phyloP scores from a whole-genome alignment of 2,329 filamentous ascomycete genomes.

The Diaporthe batatas region DNA sequence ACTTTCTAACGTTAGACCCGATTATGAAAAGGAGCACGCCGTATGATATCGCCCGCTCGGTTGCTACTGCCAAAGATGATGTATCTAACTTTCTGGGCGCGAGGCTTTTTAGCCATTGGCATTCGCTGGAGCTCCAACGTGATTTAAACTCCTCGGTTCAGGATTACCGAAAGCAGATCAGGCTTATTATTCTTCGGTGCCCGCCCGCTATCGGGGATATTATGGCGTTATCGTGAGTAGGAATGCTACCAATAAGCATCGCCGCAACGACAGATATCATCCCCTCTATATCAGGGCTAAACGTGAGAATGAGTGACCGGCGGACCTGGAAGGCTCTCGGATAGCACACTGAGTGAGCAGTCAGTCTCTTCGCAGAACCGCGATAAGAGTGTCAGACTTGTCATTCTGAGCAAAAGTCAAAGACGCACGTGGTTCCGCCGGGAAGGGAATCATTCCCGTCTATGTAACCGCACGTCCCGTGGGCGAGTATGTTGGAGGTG shows the following conservation, averaged over 20 bases:
- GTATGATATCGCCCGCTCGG: not conserved
- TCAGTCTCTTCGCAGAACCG: no score
- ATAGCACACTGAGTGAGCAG: no score
- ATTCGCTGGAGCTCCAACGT: not conserved
- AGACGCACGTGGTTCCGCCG: slow-evolving; percentile 3
- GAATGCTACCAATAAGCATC: not conserved
- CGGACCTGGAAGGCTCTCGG: not conserved
- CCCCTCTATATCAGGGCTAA: fast-evolving
- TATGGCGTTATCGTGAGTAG: not conserved
- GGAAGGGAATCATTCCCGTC: slow-evolving; percentile 27
- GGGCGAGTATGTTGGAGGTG: not conserved
- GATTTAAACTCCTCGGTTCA: not conserved
- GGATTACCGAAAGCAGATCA: slow-evolving; percentile 15
- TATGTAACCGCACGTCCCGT: slow-evolving; percentile 31
- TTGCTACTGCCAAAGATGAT: not conserved
- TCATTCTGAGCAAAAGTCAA: not conserved
- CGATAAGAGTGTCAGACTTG: not conserved
- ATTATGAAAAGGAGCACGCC: not conserved
- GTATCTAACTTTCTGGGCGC: not conserved
- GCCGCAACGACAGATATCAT: not conserved
- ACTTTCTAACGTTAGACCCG: no score
- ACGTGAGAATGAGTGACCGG: fast-evolving
- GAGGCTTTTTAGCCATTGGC: not conserved
- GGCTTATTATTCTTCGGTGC: not conserved
- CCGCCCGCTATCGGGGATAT: not conserved